Evolutionary conservation across 495 filamentous ascomycete species (phyloP), one percentile per base, ranked within the genome.

Genomic region (Podospora fimiseda): DNA sequence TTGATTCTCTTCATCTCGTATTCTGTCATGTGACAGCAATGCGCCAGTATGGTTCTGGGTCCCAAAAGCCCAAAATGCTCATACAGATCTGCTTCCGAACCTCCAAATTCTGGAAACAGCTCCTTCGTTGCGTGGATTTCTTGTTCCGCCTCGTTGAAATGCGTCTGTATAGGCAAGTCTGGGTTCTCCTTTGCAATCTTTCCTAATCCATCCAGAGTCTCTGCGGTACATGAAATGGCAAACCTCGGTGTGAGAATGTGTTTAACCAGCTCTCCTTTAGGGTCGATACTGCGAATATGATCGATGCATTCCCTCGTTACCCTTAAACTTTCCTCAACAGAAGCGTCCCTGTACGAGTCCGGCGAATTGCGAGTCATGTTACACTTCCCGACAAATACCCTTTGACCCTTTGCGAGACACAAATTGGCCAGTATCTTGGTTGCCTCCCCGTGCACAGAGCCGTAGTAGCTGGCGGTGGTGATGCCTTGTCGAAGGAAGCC

Each of bases 381-480:
- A 56, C 77, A 82, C 54, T 85, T 86, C 1, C 84, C 84, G 3
- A 87, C 75, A 2, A 84, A 68, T 0, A 84, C 84, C 14, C 84
- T 72, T 63, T 87, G 84, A 1, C 81, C 80, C 45, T 74, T 72
- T 13, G 65, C 63, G 1, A 74, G 55, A 50, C 84, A 86, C 3
- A 78, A 68, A 19, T 81, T 73, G 0, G 82, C 82, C 8, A 87
- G 75, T 38, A 83, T 75, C 18, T 74, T 72, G 2, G 80, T 81
- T 3, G 80, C 82, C 8, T 74, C 68, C 2, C 70, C 72, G 56
- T 87, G 82, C 1, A 77, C 65, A 1, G 80, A 83, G 9, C 74
- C 80, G 56, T 85, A 86, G 63, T 86, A 87, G 6, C 76, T 74
- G 0, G 84, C 84, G 1, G 80, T 86, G 1, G 84, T 87, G 53